Evolutionary conservation across 2,329 filamentous ascomycete species (phyloP), one percentile per base, ranked within the genome.

Genomic region (Epichloe brachyelytri): DNA sequence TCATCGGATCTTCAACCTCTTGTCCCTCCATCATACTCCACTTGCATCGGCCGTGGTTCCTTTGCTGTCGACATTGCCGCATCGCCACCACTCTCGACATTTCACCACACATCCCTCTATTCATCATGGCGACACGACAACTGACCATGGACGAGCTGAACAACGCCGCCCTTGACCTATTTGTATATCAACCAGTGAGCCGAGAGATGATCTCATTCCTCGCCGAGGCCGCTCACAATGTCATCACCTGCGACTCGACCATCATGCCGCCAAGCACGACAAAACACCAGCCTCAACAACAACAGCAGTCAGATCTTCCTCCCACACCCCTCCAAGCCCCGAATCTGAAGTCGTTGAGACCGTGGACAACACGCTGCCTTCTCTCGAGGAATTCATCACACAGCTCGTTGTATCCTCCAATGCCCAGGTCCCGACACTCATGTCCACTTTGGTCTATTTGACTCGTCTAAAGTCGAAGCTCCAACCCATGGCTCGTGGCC

Each of bases 381-480:
- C 86, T 0, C 74, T 97, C 37, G 88, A 95, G 68, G 79, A 83
- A 53, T 98, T 97, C 76, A 97, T 98, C 71, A 84, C 81, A 48
- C 88, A 89, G 56, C 78, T 98, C 33, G 90, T 97, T 55, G 81
- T 88, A 63, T 85, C 86, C 54, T 97, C 91, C 58, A 95, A 96
- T 67, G 93, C 97, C 33, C 91, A 97, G 75, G 90, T 96, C 49
- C 88, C 93, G 12, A 98, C 93, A 7, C 79, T 98, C 59, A 97
- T 98, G 93, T 91, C 88, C 37, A 90, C 90, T 7, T 79, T 98
- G 40, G 89, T 97, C 66, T 98, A 96, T 76, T 83, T 98, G 52
- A 81, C 79, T 63, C 82, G 90, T 54, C 79, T 98, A 63, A 86
- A 85, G 71, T 78, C 84, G 48, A 84, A 87, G 59, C 82, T 98